These are phyloP conservation scores for Arthrobotrys sinensis DNA, from an alignment of 2,329 filamentous ascomycete genomes.

Conservation along the genomic window DNA sequence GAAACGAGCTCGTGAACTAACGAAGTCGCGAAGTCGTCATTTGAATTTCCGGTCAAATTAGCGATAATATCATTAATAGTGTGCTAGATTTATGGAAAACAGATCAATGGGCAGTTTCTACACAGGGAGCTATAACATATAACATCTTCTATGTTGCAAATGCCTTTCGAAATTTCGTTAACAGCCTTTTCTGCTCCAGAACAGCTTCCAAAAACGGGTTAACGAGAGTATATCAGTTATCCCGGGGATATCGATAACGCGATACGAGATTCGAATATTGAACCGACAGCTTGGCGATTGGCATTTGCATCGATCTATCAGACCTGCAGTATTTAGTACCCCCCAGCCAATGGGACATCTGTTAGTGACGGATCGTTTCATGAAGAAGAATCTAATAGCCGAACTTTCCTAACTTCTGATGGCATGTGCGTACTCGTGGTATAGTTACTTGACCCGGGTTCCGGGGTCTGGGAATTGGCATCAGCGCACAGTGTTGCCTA, in stretches of 20 bases:
- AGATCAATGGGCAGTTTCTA: no score
- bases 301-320: not conserved
- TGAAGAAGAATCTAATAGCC: not conserved
- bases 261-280: not conserved
- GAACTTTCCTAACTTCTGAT: constrained; percentile 1
- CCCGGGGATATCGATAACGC: not conserved
- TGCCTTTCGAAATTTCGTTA: no score
- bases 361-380: not conserved
- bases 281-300: not conserved
- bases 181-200: no score
- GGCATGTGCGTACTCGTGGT: constrained; percentile 20
- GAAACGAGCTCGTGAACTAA: no score
- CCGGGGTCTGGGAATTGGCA: constrained; percentile 17
- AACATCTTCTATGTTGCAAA: no score
- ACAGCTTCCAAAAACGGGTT: no score
- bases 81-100: no score
- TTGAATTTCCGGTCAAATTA: no score
- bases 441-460: constrained; percentile 5
- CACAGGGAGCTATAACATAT: no score
- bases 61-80: no score
- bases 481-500: constrained; percentile 27
- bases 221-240: no score
- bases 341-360: not conserved
- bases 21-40: no score
- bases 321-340: constrained; percentile 13